Evolutionary conservation across 1,139 yeast genomes (phyloP).

Genomic region (Candida albicans): DNA sequence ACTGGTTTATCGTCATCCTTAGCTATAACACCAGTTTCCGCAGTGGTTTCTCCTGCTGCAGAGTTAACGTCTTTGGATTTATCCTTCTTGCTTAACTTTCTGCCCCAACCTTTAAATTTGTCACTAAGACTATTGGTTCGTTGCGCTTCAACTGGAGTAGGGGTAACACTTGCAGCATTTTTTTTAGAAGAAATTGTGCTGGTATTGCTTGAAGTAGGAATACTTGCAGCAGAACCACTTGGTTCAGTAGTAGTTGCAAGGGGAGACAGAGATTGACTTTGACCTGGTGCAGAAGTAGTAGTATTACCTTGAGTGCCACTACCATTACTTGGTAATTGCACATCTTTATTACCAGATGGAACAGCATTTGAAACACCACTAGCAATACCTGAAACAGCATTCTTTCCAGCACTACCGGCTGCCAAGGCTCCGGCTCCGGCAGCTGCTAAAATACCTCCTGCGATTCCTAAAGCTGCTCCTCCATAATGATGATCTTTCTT

Average conservation of each 20-base stretch:
- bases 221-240: constrained; percentile 9
- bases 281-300: no score
- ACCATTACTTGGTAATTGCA: neutral
- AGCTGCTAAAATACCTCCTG: constrained; percentile 13
- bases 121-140: constrained; percentile 22
- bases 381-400: constrained; percentile 11
- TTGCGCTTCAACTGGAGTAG: constrained; percentile 10
- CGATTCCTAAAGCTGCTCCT: neutral
- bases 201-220: neutral
- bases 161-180: constrained; percentile 9
- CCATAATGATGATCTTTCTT: constrained; percentile 5
- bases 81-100: constrained; percentile 15
- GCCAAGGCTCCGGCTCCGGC: constrained; percentile 11
- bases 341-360: constrained; percentile 5
- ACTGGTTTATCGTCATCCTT: constrained; percentile 6
- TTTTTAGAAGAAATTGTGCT: neutral
- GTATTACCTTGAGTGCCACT: neutral
- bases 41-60: constrained; percentile 3
- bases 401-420: constrained; percentile 13
- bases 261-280: constrained; percentile 1
- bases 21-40: constrained; percentile 2
- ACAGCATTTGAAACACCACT: constrained; percentile 4
- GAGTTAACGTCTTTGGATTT: constrained; percentile 3
- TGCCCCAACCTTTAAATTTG: constrained; percentile 25
- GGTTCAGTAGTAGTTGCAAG: constrained; percentile 14